phyloP scores from a whole-genome alignment of 73 alveolate genomes.

The Durusdinium trenchii region DNA sequence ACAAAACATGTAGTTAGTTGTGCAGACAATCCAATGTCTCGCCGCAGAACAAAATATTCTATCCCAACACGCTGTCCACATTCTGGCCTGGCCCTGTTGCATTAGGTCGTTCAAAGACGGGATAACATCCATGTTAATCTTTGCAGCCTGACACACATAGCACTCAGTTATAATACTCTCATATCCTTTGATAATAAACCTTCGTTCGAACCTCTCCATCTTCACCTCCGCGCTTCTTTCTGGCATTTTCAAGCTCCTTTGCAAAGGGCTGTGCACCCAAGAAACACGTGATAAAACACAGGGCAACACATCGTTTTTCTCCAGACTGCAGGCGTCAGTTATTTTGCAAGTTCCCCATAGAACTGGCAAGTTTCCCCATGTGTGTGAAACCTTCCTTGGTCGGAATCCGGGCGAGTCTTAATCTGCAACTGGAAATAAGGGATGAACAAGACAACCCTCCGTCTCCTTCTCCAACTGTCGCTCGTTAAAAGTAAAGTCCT shows the following conservation, averaged over 20 bases:
- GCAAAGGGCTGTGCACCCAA: neutral
- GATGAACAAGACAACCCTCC: no score
- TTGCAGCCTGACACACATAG: conserved; percentile 26
- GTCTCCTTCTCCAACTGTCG: conserved; percentile 89
- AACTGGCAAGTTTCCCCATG: no score
- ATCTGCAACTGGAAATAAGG: no score
- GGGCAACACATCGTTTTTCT: no score
- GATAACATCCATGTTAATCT: conserved; percentile 73
- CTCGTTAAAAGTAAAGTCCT: conserved; percentile 83
- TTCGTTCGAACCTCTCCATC: conserved; percentile 53
- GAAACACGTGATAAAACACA: no score
- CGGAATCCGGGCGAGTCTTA: no score
- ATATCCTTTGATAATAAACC: neutral
- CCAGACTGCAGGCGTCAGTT: no score
- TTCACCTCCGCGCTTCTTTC: conserved; percentile 81
- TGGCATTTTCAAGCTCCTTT: conserved; percentile 77
- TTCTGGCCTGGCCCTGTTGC: conserved; percentile 91
- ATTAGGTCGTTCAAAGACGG: conserved; percentile 73
- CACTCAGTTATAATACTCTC: neutral
- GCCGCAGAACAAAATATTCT: neutral
- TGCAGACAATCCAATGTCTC: neutral
- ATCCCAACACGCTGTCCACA: no score
- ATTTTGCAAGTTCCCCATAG: no score
- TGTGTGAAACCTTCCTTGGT: no score
- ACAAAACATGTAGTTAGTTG: neutral